Percentiles rank a stretch among this genome's conserved stretches.
These are phyloP conservation scores for Zymoseptoria ardabiliae DNA, from an alignment of 2,329 filamentous ascomycete genomes.

Conservation along the genomic window DNA sequence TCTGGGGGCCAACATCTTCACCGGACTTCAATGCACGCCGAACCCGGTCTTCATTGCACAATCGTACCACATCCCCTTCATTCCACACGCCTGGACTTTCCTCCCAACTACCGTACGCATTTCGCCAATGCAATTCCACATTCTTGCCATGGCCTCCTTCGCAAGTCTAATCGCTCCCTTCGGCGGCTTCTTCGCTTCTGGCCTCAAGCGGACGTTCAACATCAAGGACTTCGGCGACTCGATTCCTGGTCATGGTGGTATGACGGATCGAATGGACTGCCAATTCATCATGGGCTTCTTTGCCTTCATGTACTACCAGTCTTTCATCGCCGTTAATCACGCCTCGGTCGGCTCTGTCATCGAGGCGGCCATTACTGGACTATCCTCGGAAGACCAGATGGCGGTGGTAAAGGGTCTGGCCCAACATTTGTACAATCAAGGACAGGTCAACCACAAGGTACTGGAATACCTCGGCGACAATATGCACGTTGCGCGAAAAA, in stretches of 20 bases:
- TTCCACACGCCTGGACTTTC: conserved; percentile 58
- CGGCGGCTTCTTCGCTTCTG: conserved; percentile 95
- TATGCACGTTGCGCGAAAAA: conserved; percentile 13
- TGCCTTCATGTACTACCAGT: conserved; percentile 93
- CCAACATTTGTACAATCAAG: conserved; percentile 59
- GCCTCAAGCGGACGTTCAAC: conserved; percentile 96
- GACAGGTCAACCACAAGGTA: conserved; percentile 49
- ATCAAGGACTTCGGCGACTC: conserved; percentile 99
- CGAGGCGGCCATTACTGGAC: conserved; percentile 83
- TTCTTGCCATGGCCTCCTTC: conserved; percentile 82
- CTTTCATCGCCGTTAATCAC: conserved; percentile 87
- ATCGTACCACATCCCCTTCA: conserved; percentile 59
- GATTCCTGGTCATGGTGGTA: conserved; percentile 93
- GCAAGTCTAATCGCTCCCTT: conserved; percentile 96
- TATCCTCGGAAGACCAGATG: conserved; percentile 80
- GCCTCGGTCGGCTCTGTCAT: conserved; percentile 79
- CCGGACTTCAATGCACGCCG: conserved; percentile 77
- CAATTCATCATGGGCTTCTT: conserved; percentile 99
- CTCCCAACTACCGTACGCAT: conserved; percentile 65
- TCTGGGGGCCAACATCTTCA: conserved; percentile 86
- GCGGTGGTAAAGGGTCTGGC: conserved; percentile 60
- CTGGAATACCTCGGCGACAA: conserved; percentile 29
- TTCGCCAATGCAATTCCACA: conserved; percentile 88
- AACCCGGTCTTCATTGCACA: conserved; percentile 86
- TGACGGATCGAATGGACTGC: conserved; percentile 98